Base-by-base conservation (phyloP, 139 green algal genomes). In the Trebouxia sp. region DNA sequence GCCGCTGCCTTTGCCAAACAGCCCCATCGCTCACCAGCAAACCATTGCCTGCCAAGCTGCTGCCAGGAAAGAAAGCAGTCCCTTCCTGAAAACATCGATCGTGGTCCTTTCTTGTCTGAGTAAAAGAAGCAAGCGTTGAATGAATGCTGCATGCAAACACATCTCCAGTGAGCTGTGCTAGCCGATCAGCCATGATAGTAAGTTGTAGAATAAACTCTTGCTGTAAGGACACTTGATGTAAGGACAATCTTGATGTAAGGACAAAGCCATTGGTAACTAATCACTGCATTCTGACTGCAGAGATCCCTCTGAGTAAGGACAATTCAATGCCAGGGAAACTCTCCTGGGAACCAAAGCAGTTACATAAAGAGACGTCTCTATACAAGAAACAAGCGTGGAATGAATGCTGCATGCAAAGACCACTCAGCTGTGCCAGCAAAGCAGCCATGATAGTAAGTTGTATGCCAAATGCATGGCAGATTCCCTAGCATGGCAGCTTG, bases 21-120 rank as follows among this genome's bases (percentile, higher is more conserved):
- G 91, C 87, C 4, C 95, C 95, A 81, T 98, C 95, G 75, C 84
- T 92, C 35, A 94, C 91, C 14, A 97, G 83, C 83, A 97, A 84
- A 1, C 93, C 92, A 77, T 97, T 92, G 42, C 95, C 95, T 3
- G 94, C 89, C 45, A 97, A 85, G 62, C 82, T 90, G 82, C 83
- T 92, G 38, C 91, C 91, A 0, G 95, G 95, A 80, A 98, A 97
- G 79, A 98, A 97, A 0, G 94, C 95, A 20, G 95, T 98, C 28
- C 95, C 95, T 20, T 91, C 80, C 88, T 92, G 90, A 14, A 86
- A 43, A n/a, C n/a, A n/a, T n/a, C n/a, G n/a, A n/a, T n/a, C n/a
- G n/a, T n/a, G n/a, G n/a, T n/a, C n/a, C n/a, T n/a, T n/a, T n/a
- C n/a, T n/a, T n/a, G n/a, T n/a, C n/a, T n/a, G n/a, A n/a, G n/a